Evolutionary conservation across 495 filamentous ascomycete species (phyloP).

Genomic region (Aspergillus coremiiformis): DNA sequence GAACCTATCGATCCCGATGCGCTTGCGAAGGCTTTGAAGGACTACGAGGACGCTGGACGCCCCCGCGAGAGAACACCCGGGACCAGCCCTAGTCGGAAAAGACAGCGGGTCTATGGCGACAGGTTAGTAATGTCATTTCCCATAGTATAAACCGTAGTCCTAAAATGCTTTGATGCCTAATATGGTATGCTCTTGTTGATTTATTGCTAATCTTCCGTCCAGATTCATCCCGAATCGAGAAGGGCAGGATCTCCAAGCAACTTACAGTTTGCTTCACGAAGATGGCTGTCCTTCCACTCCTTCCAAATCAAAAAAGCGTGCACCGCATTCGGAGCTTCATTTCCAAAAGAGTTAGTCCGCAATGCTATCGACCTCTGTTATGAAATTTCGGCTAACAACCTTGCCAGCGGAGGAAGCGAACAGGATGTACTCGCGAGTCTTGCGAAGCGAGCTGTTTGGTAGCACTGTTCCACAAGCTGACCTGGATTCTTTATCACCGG

Average conservation of each 20-base stretch:
- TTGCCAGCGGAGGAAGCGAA: slow-evolving; percentile 87
- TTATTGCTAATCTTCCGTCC: slow-evolving; percentile 8
- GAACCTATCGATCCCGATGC: slow-evolving; percentile 54
- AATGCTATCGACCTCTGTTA: not conserved
- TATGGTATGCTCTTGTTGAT: not conserved
- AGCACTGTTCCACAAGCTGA: slow-evolving; percentile 76
- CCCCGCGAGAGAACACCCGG: slow-evolving; percentile 62
- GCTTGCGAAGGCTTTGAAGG: slow-evolving; percentile 56
- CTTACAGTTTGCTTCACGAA: slow-evolving; percentile 83
- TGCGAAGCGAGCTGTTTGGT: slow-evolving; percentile 88
- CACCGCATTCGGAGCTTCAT: slow-evolving; percentile 82
- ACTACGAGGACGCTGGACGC: slow-evolving; percentile 54
- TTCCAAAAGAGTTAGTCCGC: slow-evolving; percentile 76
- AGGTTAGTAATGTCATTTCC: slow-evolving; percentile 44
- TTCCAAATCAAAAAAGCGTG: slow-evolving; percentile 72
- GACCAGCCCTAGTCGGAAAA: slow-evolving; percentile 76
- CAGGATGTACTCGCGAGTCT: slow-evolving; percentile 76
- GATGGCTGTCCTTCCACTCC: slow-evolving; percentile 89
- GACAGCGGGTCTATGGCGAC: slow-evolving; percentile 78
- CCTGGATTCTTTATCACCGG: slow-evolving; percentile 56
- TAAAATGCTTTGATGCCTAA: not conserved
- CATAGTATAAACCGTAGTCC: not conserved
- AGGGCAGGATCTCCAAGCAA: slow-evolving; percentile 86
- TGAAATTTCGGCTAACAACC: slow-evolving; percentile 30
- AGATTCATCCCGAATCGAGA: slow-evolving; percentile 95